These are phyloP conservation scores for Tritrichomonas foetus DNA, from an alignment of 208 protist genomes.

Conservation along the genomic window DNA sequence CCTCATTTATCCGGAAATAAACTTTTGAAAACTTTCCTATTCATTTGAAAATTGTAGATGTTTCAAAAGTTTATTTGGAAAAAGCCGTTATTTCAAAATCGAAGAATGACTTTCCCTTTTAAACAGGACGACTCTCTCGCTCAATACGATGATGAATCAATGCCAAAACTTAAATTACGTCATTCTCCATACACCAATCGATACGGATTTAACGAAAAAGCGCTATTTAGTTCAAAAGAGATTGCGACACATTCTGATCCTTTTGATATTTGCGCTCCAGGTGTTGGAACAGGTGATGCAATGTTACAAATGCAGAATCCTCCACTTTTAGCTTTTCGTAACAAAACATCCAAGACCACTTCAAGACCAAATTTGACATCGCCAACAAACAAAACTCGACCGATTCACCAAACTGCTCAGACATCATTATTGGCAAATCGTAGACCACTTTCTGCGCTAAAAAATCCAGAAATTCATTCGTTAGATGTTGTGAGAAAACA, in stretches of 20 bases:
- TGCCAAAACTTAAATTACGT: no score
- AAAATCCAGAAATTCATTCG: background rate
- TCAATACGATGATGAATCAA: no score
- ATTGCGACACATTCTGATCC: background rate
- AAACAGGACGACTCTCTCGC: no score
- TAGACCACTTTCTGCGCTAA: background rate
- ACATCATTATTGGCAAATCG: background rate
- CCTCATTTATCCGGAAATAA: no score
- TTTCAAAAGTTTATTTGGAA: no score
- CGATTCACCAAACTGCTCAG: background rate
- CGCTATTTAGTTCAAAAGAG: no score
- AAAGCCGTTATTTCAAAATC: no score
- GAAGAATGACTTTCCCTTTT: no score
- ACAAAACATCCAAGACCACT: background rate
- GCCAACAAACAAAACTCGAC: background rate
- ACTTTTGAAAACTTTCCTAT: no score
- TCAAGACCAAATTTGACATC: background rate
- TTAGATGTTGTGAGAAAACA: background rate
- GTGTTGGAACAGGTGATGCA: background rate
- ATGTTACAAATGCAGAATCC: background rate
- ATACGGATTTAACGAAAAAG: no score
- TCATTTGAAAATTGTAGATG: no score
- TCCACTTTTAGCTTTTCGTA: background rate
- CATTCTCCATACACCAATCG: no score
- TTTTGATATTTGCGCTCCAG: background rate